These are phyloP conservation scores for Kwoniella bestiolae DNA, from an alignment of 768 basidiomycete genomes.

Conservation along the genomic window DNA sequence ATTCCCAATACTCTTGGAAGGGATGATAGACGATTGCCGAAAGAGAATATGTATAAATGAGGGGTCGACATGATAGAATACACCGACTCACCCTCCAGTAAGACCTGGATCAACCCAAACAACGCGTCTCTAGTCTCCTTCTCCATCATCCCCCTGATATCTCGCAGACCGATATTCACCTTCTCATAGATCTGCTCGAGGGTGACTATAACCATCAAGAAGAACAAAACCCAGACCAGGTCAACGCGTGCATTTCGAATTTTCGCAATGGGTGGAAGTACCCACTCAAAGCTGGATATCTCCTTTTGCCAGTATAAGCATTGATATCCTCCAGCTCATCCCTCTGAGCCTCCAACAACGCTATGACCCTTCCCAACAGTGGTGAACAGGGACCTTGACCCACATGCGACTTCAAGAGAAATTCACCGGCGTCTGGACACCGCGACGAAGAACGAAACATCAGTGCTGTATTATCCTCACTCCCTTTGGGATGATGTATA, in stretches of 20 bases:
- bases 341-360: slow-evolving; percentile 39
- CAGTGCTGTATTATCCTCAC: not conserved
- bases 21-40: too few species aligned
- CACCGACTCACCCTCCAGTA: slow-evolving; percentile 38
- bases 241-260: not conserved
- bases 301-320: slow-evolving; percentile 22
- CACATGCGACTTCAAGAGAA: not conserved
- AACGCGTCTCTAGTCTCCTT: not conserved
- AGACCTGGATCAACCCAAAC: slow-evolving; percentile 17
- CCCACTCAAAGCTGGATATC: slow-evolving; percentile 34
- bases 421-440: slow-evolving; percentile 1
- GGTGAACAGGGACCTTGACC: not conserved
- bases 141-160: not conserved
- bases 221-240: not conserved
- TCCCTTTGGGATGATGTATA: not conserved
- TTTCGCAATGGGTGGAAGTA: not conserved
- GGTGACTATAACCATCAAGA: slow-evolving; percentile 19
- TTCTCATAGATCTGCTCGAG: slow-evolving; percentile 32
- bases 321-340: slow-evolving; percentile 32
- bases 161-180: slow-evolving; percentile 8
- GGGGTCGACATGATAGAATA: not conserved
- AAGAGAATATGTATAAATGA: too few species aligned
- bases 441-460: not conserved
- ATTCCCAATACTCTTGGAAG: too few species aligned
- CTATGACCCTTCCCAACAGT: slow-evolving; percentile 20